Evolutionary conservation across 2,329 filamentous ascomycete genomes (phyloP), one percentile per base, ranked within the genome.

Genomic region (Claviceps arundinis): DNA sequence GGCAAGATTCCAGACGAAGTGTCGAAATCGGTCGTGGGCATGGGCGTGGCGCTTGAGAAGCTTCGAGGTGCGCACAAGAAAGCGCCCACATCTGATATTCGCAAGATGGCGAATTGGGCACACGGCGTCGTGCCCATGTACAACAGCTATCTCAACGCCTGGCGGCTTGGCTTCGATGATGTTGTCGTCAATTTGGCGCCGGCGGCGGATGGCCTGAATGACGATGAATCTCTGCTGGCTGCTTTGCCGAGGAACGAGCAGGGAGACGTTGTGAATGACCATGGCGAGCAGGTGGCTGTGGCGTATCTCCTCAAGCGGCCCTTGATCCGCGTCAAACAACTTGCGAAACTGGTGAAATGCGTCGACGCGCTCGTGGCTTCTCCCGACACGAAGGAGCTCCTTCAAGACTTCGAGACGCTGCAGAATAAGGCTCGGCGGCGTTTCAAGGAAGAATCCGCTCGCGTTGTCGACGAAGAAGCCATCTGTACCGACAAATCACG

Each of bases 91-190:
- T 75, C 82, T 22, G 82, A 93, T 57, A 71, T 85, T 1, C 78
- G 85, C 53, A 77, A 79, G 14, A 75, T 98, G 50, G 73, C 94
- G 9, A 76, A 75, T 42, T 98, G 93, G 93, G 85, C 90, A 2
- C 80, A 89, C 52, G 81, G 79, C 19, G 83, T 88, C 0, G 80
- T 87, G 46, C 81, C 83, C 52, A 78, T 91, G 9, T 98, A 98
- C 64, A 76, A 82, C 55, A 84, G 88, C 61, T 98, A 97, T 64
- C 75, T 97, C 37, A 81, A 82, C 62, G 83, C 85, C 7, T 98
- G 93, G 93, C 80, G 89, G 34, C 76, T 97, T 47, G 93, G 93
- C 0, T 98, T 97, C 66, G 87, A 95, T 61, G 90, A 95, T 64
- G 81, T 98, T 19, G 82, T 97, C 48, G 88, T 98, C 60, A 97